phyloP scores from a whole-genome alignment of 148 eudicot genomes.

The Spergularia marina region DNA sequence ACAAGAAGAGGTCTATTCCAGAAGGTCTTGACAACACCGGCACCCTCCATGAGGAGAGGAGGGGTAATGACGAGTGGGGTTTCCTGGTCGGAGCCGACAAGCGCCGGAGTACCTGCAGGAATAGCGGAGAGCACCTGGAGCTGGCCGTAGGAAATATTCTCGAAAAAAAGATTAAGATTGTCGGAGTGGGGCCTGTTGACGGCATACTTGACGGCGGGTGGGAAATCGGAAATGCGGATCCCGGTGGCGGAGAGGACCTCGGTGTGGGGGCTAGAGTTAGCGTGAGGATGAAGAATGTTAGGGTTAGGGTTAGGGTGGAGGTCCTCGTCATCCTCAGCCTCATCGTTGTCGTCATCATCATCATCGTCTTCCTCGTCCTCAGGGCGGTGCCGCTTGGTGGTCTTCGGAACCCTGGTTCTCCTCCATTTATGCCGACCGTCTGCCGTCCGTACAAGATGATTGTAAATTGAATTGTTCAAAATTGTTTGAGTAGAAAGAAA shows the following conservation, averaged over 20 bases:
- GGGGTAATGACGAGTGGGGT: constrained; percentile 54
- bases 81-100: constrained; percentile 39
- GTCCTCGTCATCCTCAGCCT: constrained; percentile 47
- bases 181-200: constrained; percentile 55
- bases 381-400: constrained; percentile 45
- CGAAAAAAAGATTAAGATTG: constrained; percentile 43
- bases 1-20: constrained; percentile 62
- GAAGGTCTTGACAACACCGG: constrained; percentile 62
- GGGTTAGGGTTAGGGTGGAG: constrained; percentile 44
- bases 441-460: constrained; percentile 10
- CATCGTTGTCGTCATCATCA: constrained; percentile 49
- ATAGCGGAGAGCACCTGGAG: constrained; percentile 75
- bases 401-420: constrained; percentile 48
- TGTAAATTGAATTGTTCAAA: not conserved
- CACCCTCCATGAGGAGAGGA: constrained; percentile 59
- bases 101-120: constrained; percentile 45
- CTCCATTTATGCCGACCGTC: constrained; percentile 71
- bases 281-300: constrained; percentile 8
- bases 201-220: constrained; percentile 44
- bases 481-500: not conserved
- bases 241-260: constrained; percentile 57
- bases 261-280: constrained; percentile 25
- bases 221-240: constrained; percentile 58
- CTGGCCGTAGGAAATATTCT: constrained; percentile 87
- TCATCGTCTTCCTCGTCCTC: constrained; percentile 44